These are phyloP conservation scores for Neofusicoccum parvum DNA, from an alignment of 2,329 filamentous ascomycete species.

Conservation along the genomic window DNA sequence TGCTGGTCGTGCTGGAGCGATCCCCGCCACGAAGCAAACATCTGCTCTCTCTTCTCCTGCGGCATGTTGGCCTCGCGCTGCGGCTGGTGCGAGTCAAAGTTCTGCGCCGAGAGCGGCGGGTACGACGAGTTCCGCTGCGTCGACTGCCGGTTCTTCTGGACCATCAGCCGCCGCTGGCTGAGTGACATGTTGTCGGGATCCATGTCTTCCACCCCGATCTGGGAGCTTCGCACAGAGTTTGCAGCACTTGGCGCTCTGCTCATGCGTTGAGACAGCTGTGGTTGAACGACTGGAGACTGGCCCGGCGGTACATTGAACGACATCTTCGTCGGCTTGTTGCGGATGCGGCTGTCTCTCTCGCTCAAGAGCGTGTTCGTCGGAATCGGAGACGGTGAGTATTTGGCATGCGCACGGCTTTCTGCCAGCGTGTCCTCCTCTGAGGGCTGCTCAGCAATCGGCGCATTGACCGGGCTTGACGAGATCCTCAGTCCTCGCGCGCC, in stretches of 20 bases:
- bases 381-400: not conserved
- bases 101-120: conserved; percentile 24
- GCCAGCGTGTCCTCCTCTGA: not conserved
- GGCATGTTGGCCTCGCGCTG: conserved; percentile 32
- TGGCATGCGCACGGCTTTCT: not conserved
- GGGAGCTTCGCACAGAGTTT: conserved; percentile 23
- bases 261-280: not conserved
- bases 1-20: conserved; percentile 33
- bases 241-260: conserved; percentile 6
- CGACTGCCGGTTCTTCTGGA: conserved; percentile 12
- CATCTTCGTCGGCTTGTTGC: conserved; percentile 13
- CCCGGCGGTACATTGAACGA: conserved; percentile 9
- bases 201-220: conserved; percentile 51
- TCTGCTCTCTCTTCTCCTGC: conserved; percentile 34
- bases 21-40: conserved; percentile 40
- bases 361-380: conserved; percentile 15
- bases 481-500: conserved; percentile 10
- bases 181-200: conserved; percentile 71
- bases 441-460: conserved; percentile 10
- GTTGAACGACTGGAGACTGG: not conserved
- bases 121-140: not conserved
- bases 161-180: conserved; percentile 1
- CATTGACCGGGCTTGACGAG: conserved; percentile 7
- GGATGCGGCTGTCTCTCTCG: conserved; percentile 11
- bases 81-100: conserved; percentile 43